Evolutionary conservation across 257 asterid species (phyloP), one percentile per base, ranked within the genome.

Genomic region (Jacaranda mimosifolia): DNA sequence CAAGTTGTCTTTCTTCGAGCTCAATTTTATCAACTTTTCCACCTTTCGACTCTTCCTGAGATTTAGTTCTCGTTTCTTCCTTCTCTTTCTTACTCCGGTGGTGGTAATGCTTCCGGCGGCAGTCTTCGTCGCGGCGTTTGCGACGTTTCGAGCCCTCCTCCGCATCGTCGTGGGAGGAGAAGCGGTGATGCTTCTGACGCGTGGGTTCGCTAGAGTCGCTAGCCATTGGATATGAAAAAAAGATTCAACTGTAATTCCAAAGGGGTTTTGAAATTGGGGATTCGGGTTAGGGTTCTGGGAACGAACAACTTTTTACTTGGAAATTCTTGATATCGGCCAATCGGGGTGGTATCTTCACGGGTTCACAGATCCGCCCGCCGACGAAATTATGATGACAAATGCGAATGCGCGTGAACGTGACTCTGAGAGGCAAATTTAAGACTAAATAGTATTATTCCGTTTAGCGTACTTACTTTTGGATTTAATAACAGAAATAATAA

Each of bases 71-170:
- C 71, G 21, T 18, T 36, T 80, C 82, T n/a, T 84, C 87, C 26
- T 68, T 81, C 40, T 84, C 85, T 42, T 83, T 88, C 70, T 83
- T 84, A 87, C 92, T 88, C 43, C 89, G 87, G 49, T 87, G 88
- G 74, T 79, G 96, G 43, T 85, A 92, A 70, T 85, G 98, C 15
- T 85, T 91, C 62, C 84, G 97, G 17, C 84, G 92, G 26, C 81
- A 86, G 32, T 26, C 32, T 26, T 83, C 92, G 79, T 89, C 97
- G 15, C 91, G 97, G 82, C 87, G 98, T 74, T 95, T 93, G 73
- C 91, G 97, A 79, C 99, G 97, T 64, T 91, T 95, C 10, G 91
- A 83, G 7, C 86, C 88, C 82, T 89, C 96, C 69, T 89, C 92
- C 51, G 84, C 71, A 1, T 69, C 92, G 63, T 85, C 97, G 55